Evolutionary conservation across 1,284 basidiomycete genomes (phyloP), one percentile per base, ranked within the genome.

Genomic region (Cutaneotrichosporon sp.): DNA sequence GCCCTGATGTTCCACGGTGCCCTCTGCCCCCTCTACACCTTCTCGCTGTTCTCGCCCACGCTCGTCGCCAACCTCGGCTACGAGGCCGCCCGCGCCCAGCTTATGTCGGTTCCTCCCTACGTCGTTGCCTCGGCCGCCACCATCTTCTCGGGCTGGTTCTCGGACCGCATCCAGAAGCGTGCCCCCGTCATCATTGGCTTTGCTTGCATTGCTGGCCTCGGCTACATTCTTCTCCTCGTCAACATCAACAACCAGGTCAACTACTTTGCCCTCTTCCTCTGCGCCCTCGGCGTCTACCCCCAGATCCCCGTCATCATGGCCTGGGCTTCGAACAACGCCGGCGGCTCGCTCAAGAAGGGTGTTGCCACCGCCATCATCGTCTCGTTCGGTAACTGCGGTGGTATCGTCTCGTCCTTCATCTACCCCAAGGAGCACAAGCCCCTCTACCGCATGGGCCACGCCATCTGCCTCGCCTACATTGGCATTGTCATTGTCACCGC

Each of bases 81-180:
- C 73, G 74, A 75, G 10, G 85, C 86, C 8, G 86, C 85, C 0
- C 78, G 77, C 2, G 86, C 86, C n/a, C 87, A 88, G 70, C 76
- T 88, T 22, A 62, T 68, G 61, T 60, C 58, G 17, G 63, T 62
- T 18, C 66, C 66, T n/a, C 66, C 65, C 17, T 68, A 69, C 58
- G 58, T 69, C 23, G 51, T 67, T 46, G 67, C 70, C 4, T 65
- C 70, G n/a, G 52, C 67, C 38, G 44, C 62, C 34, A 70, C 69
- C n/a, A 51, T 76, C 46, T 36, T 62, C 26, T 64, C 68, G 7
- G 72, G 73, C 14, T 70, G 59, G 46, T 45, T 66, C 13, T 73
- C 74, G 18, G 74, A 76, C 61, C 59, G 63, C 21, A 57, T 62
- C 43, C 61, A 68, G 49, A 59, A 62, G 47, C 61, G 73, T 35